Evolutionary conservation across 805 yeast species (phyloP), one percentile per base, ranked within the genome.

Genomic region (Tetrapisispora fleetii): DNA sequence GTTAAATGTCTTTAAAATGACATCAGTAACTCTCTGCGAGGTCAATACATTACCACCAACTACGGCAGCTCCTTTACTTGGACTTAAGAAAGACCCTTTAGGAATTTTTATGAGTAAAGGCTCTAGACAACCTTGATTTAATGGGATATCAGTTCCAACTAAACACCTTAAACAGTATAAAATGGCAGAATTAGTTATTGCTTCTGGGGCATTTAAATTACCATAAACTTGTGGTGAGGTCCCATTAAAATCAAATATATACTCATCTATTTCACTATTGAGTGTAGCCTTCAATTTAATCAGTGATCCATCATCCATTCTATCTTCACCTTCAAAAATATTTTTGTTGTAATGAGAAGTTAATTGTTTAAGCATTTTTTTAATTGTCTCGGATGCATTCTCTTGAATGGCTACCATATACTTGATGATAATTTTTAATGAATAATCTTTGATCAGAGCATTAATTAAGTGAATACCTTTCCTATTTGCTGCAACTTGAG

Each of bases 1-100:
- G 52, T 78, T 75, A 63, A 93, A 89, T 0, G 98, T 93, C 58
- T 82, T 83, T 59, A 91, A 72, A 38, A 93, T 78, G 2, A 85
- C 91, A 66, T 90, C 97, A 0, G 95, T 89, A 43, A 93, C 80
- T 57, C 97, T 76, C 66, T 93, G 98, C 1, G 96, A 84, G 1
- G 98, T 91, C 67, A 90, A 84, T 8, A 91, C 98, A 64, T 91
- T 91, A 9, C 96, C 96, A 41, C 90, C 93, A 18, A 91, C 97
- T 36, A 88, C 95, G 1, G 97, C 99, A 43, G 95, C 91, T 16
- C 85, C 91, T 37, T 76, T 76, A 18, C 81, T 77, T 1, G 98
- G 97, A 24, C 83, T 76, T 14, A 93, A 69, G 16, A 85, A 67
- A 3, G 84, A 77, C 10, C 77, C 77, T 41, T 72, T 70, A 4